Conservation (phyloP, 2,329 filamentous ascomycete species). For the Huntiella abstrusa region DNA sequence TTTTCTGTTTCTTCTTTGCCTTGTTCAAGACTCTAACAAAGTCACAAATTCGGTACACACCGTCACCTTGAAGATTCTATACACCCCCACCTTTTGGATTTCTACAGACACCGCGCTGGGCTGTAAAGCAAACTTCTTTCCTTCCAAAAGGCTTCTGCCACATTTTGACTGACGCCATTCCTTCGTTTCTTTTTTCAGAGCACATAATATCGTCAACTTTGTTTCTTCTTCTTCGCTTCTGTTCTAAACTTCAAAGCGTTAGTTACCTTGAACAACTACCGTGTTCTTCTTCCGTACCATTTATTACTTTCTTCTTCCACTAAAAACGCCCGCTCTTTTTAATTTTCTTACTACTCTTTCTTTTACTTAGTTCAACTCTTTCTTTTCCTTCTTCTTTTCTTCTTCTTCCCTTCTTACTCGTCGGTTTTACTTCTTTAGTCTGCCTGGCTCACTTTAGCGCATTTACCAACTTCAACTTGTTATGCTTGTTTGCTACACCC, state of each 20-base stretch:
- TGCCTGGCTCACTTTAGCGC: not conserved
- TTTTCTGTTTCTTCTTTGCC: not conserved
- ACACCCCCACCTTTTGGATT: not conserved
- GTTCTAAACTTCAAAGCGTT: slow-evolving; percentile 1
- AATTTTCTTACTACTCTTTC: not conserved
- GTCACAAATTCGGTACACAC: not conserved
- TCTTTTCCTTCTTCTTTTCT: too few relatives aligned
- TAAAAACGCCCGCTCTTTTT: not conserved
- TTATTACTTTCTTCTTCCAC: not conserved
- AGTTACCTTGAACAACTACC: not conserved
- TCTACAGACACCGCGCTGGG: too few relatives aligned
- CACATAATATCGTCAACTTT: slow-evolving; percentile 4
- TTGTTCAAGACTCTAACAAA: too few relatives aligned
- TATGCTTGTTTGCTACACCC: slow-evolving; percentile 1
- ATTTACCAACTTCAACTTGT: not conserved
- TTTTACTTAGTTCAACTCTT: too few relatives aligned
- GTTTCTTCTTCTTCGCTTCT: not conserved
- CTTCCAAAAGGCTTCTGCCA: not conserved
- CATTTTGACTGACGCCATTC: not conserved
- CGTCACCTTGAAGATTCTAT: not conserved
- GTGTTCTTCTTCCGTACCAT: not conserved
- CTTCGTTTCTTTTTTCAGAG: not conserved
- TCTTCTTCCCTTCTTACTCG: not conserved
- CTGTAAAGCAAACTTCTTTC: not conserved
- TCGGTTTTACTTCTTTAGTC: not conserved